Base-by-base conservation (phyloP, 345 rosid species). In the Sonneratia alba region DNA sequence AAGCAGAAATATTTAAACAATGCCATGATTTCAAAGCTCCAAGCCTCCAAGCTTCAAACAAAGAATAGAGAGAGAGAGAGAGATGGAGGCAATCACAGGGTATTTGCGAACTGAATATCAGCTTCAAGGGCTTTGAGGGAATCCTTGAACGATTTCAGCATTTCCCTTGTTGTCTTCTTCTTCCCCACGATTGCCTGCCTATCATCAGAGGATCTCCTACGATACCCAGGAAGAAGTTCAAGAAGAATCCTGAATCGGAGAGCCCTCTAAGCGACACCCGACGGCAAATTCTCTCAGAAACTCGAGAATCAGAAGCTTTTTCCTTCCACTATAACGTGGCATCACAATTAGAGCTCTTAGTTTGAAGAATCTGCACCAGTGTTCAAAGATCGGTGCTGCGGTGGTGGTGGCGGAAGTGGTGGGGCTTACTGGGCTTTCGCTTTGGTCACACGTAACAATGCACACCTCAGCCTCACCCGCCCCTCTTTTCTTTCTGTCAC, bases 121-220 rank as follows among this genome's bases (percentile, higher is more conserved):
- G 99, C 97, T 86, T 94, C 97, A 48, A 94, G 96, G 70, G 97
- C 93, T 79, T 94, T 94, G 34, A 94, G 89, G 53, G 99, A 91
- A 80, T 94, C 97, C 85, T 90, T 94, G 72, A 91, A 91, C 57
- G 92, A 94, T 78, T 94, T 94, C 85, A 96, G 76, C 97, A 94
- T 94, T 40, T 80, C 53, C 55, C 74, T 71, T 68, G 45, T 67
- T 32, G 6, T 42, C 45, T 19, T 8, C 73, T 73, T 66, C 71
- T 70, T 71, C 71, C 71, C 71, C 49, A 55, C 75, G 66, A 67
- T 72, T 67, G 77, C 76, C 75, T 74, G 72, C 66, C 71, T 73
- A 78, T 63, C 61, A 61, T 36, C 66, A 71, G 49, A 69, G 56
- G 37, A 53, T 55, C 53, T 34, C 43, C 66, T n/a, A 65, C 75